Base-by-base conservation (phyloP, 345 rosid genomes). In the Erysimum cheiranthoides region DNA sequence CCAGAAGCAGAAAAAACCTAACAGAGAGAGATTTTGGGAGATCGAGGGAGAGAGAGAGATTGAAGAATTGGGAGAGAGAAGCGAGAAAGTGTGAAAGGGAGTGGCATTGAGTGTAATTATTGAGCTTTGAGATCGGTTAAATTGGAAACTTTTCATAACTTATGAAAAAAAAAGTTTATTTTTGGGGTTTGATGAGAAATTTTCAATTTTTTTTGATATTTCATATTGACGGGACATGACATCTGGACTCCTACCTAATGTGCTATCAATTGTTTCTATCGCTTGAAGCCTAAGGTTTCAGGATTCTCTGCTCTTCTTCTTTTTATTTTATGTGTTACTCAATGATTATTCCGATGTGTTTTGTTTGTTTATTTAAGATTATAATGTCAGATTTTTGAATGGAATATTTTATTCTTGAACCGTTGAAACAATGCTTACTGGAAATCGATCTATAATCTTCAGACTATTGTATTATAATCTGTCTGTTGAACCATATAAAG, bases 51-150 rank as follows among this genome's bases (percentile, higher is more conserved):
- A 51, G 73, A 71, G 74, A 50, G 67, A 72, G 67, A 65, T 13
- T 28, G 53, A 7, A 27, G 39, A 68, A 50, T 8, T 64, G 61
- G 46, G 73, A 75, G 70, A 77, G 71, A 62, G 71, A 64, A 76
- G 61, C 8, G 52, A 50, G 79, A 68, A 68, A 61, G 64, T 61
- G 66, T 52, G 74, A 42, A 63, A 53, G 34, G 27, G 78, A 74
- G 79, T 80, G 80, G 82, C 86, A 71, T 40, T 0, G 8, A 21
- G 77, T 71, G 86, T 77, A 80, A 80, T 49, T 80, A 68, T 58
- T 51, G 12, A 38, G 62, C 18, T 54, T 0, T 4, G 10, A 10
- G 54, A 65, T 50, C 46, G 81, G 75, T 45, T 47, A 57, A 71
- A 74, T 43, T 62, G 80, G 73, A 68, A 74, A 61, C 10, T 53